A percentile compares a stretch with the other conserved stretches of the same genome.
phyloP scores from a whole-genome alignment of 768 basidiomycete species.

The Xerocomus potaroensis region DNA sequence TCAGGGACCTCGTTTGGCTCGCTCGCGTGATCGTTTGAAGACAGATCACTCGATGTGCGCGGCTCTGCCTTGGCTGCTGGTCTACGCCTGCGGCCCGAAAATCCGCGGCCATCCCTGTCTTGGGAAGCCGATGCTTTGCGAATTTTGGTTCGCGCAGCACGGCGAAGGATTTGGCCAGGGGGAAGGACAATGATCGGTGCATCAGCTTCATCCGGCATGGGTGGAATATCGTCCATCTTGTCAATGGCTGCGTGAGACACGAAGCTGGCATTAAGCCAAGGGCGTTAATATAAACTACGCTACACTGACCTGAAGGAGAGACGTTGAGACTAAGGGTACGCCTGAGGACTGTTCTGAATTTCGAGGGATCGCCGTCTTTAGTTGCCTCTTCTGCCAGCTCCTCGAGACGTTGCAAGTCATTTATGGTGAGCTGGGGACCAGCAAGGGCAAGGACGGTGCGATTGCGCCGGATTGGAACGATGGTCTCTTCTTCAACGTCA shows the following conservation, averaged over 20 bases:
- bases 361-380: slow-evolving; percentile 74
- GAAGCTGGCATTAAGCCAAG: slow-evolving; percentile 20
- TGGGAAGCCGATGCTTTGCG: slow-evolving; percentile 76
- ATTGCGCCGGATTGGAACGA: slow-evolving; percentile 66
- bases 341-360: slow-evolving; percentile 71
- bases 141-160: slow-evolving; percentile 92
- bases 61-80: slow-evolving; percentile 35
- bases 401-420: slow-evolving; percentile 92
- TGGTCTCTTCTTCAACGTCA: slow-evolving; percentile 64
- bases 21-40: slow-evolving; percentile 47
- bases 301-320: slow-evolving; percentile 72
- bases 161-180: slow-evolving; percentile 84
- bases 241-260: slow-evolving; percentile 48
- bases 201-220: slow-evolving; percentile 76
- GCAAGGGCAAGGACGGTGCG: slow-evolving; percentile 61
- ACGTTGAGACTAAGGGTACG: slow-evolving; percentile 87
- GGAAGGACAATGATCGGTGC: slow-evolving; percentile 83
- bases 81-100: slow-evolving; percentile 39
- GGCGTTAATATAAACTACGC: slow-evolving; percentile 3
- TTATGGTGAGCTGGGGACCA: slow-evolving; percentile 86
- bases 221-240: slow-evolving; percentile 62
- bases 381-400: slow-evolving; percentile 89
- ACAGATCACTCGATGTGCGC: slow-evolving; percentile 67
- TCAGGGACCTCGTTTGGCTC: slow-evolving; percentile 59
- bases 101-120: slow-evolving; percentile 82